A percentile compares a stretch with the other conserved stretches of the same genome.
Evolutionary conservation across 176 grass and related monocot species (phyloP).

Genomic region (Carex littledalei): DNA sequence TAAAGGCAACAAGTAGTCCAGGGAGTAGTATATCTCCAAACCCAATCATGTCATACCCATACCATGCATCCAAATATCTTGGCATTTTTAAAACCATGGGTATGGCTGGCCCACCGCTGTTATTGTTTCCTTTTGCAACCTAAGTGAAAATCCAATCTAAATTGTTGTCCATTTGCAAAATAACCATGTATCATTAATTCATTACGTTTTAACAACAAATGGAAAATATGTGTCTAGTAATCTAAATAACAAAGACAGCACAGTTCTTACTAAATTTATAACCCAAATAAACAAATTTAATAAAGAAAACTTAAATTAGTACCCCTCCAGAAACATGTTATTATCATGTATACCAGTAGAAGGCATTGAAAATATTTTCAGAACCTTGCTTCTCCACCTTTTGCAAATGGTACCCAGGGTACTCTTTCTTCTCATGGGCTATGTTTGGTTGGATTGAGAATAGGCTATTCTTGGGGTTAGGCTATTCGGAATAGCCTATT

Average conservation of each 20-base stretch:
- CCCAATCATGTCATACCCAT: constrained; percentile 92
- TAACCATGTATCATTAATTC: not conserved
- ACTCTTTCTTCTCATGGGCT: not conserved
- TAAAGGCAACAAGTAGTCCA: constrained; percentile 87
- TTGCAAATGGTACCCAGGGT: not conserved
- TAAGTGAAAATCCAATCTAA: constrained; percentile 23
- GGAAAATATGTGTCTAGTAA: not conserved
- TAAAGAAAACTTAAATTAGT: not conserved
- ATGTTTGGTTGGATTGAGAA: too few species aligned
- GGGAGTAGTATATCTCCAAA: constrained; percentile 97
- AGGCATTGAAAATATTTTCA: not conserved
- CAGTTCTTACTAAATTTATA: not conserved
- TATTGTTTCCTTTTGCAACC: constrained; percentile 65
- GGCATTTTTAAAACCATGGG: constrained; percentile 96
- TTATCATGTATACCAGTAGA: not conserved
- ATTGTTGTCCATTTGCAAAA: constrained; percentile 14
- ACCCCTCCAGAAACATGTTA: not conserved
- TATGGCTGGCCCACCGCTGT: constrained; percentile 53
- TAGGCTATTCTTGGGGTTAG: too few species aligned
- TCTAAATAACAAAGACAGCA: not conserved
- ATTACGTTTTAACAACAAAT: not conserved
- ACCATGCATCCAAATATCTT: constrained; percentile 80
- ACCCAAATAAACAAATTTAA: not conserved
- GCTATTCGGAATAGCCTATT: too few species aligned
- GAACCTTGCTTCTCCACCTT: not conserved